Evolutionary conservation across 257 asterid genomes (phyloP).

Genomic region (Rubia yunnanensis): DNA sequence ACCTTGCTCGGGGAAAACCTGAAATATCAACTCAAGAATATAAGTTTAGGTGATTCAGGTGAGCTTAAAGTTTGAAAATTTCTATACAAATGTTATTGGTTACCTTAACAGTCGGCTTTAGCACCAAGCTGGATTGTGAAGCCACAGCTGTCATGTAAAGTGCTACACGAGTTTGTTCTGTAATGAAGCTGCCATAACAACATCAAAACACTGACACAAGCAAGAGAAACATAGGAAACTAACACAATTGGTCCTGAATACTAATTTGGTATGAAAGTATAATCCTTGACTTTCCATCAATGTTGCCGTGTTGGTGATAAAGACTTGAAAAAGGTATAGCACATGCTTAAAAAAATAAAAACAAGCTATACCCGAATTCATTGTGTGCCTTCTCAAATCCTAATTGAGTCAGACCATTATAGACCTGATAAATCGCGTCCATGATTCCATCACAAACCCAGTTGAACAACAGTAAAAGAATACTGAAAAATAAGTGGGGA

Average conservation of each 20-base stretch:
- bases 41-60: not conserved
- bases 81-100: conserved; percentile 5
- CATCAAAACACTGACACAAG: conserved; percentile 18
- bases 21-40: conserved; percentile 8
- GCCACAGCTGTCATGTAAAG: conserved; percentile 77
- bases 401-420: conserved; percentile 85
- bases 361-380: conserved; percentile 59
- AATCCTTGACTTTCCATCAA: not conserved
- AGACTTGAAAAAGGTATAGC: not conserved
- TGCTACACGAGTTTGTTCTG: conserved; percentile 71
- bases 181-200: conserved; percentile 54
- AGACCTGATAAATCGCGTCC: conserved; percentile 46
- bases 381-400: conserved; percentile 73
- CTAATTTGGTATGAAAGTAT: not conserved
- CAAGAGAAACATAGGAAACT: not conserved
- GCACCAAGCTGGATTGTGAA: conserved; percentile 60
- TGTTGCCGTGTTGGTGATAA: not conserved
- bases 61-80: not conserved
- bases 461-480: conserved; percentile 9
- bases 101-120: conserved; percentile 72
- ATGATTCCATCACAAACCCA: conserved; percentile 13
- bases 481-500: conserved; percentile 15
- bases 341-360: not conserved
- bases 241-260: not conserved
- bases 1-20: conserved; percentile 77